Conservation (phyloP, 768 basidiomycete species). For the Lanmaoa pseudosensibilis region DNA sequence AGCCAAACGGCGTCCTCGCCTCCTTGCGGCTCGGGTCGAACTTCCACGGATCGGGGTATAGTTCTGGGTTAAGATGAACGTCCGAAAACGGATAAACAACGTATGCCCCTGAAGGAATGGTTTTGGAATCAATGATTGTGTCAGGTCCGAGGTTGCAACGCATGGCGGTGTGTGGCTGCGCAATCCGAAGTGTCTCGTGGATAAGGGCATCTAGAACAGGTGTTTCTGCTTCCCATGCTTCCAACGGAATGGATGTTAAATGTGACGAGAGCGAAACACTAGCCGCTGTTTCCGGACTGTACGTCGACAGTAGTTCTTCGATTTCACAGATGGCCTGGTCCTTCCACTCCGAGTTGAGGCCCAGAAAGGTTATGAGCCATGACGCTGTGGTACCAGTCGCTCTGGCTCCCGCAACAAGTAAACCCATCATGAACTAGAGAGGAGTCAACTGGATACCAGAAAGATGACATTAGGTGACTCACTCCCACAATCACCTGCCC, state of each 20-base stretch:
- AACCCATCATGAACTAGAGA: constrained; percentile 75
- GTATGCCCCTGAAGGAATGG: constrained; percentile 71
- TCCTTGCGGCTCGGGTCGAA: constrained; percentile 64
- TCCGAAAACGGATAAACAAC: constrained; percentile 80
- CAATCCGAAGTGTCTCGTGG: constrained; percentile 73
- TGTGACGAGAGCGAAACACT: constrained; percentile 40
- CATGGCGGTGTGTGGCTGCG: constrained; percentile 81
- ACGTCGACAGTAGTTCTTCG: constrained; percentile 49
- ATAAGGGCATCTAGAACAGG: constrained; percentile 73
- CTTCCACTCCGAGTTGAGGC: constrained; percentile 65
- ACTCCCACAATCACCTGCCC: constrained; percentile 69
- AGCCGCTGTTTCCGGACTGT: constrained; percentile 30
- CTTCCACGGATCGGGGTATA: constrained; percentile 77
- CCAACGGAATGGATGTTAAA: constrained; percentile 61
- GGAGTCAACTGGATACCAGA: constrained; percentile 22
- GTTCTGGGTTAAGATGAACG: constrained; percentile 68
- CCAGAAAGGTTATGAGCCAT: constrained; percentile 74
- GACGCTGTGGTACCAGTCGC: constrained; percentile 80
- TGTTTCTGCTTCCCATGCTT: constrained; percentile 67
- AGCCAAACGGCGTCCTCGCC: constrained; percentile 54
- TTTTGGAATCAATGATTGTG: constrained; percentile 64
- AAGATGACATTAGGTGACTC: constrained; percentile 26
- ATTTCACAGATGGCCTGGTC: constrained; percentile 61
- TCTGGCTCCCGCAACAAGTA: constrained; percentile 75
- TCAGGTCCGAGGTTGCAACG: constrained; percentile 76